These are phyloP conservation scores for Circinella minor DNA, from an alignment of 371 early-diverging fungal genomes.

Conservation along the genomic window DNA sequence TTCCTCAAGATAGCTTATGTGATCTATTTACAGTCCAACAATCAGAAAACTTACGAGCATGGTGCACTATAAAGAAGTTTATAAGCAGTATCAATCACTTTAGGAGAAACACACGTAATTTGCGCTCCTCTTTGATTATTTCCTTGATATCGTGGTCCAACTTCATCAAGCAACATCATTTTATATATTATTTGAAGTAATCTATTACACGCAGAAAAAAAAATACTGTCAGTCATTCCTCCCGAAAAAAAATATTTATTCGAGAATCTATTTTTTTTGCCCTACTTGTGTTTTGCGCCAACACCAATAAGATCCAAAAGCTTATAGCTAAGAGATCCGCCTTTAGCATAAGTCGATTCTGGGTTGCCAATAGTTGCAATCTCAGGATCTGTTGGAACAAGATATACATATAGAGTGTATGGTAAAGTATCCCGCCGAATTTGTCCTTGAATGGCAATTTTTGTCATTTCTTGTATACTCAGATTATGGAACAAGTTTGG, in stretches of 20 bases:
- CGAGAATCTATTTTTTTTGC: no score
- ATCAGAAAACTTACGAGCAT: conserved; percentile 61
- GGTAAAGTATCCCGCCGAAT: conserved; percentile 72
- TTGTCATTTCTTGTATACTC: conserved; percentile 67
- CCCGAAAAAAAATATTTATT: no score
- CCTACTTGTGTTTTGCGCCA: conserved; percentile 68
- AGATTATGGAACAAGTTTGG: conserved; percentile 60
- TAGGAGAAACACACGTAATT: conserved; percentile 75
- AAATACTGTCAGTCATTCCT: not conserved
- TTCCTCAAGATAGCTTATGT: no score
- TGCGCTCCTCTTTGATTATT: conserved; percentile 41
- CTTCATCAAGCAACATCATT: conserved; percentile 80
- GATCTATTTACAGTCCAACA: no score
- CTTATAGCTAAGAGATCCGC: conserved; percentile 70
- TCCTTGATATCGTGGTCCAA: conserved; percentile 66
- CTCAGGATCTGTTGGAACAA: conserved; percentile 67
- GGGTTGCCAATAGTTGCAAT: conserved; percentile 57
- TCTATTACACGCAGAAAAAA: conserved; percentile 23
- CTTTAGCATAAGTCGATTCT: conserved; percentile 69
- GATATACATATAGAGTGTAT: conserved; percentile 76
- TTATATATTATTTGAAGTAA: conserved; percentile 77
- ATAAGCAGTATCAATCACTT: conserved; percentile 78
- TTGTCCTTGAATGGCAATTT: conserved; percentile 76
- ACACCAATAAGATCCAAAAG: conserved; percentile 75
- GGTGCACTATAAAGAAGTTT: conserved; percentile 80